phyloP scores from a whole-genome alignment of 2,329 filamentous ascomycete species.

The Diaporthe velutina region DNA sequence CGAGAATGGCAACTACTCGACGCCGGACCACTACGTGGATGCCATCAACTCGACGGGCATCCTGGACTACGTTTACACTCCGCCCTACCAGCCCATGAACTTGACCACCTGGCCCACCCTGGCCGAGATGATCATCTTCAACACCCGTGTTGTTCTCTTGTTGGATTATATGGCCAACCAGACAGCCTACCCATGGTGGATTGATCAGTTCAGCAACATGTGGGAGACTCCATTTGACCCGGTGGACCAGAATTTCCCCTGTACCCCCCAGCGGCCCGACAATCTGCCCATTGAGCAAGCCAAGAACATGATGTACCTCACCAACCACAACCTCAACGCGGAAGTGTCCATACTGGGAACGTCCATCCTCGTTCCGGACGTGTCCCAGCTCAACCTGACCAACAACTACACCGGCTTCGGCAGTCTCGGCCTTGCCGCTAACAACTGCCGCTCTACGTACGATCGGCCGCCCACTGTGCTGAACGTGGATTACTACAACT shows the following conservation, averaged over 20 bases:
- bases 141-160: constrained; percentile 82
- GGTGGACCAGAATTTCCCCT: constrained; percentile 75
- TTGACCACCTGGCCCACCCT: constrained; percentile 87
- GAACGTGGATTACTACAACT: constrained; percentile 89
- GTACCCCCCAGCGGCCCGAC: constrained; percentile 82
- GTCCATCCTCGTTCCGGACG: constrained; percentile 78
- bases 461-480: constrained; percentile 80
- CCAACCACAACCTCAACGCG: constrained; percentile 93
- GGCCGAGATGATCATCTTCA: constrained; percentile 77
- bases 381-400: constrained; percentile 76
- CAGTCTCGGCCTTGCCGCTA: constrained; percentile 73
- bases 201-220: constrained; percentile 89
- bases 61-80: constrained; percentile 78
- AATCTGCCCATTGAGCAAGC: constrained; percentile 59
- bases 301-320: constrained; percentile 78
- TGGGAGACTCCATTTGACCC: constrained; percentile 94
- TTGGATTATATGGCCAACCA: constrained; percentile 90
- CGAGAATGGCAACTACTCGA: constrained; percentile 84
- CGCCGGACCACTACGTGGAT: constrained; percentile 71
- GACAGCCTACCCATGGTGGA: constrained; percentile 81
- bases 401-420: constrained; percentile 76
- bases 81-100: constrained; percentile 75
- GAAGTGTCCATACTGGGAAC: constrained; percentile 76
- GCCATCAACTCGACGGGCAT: constrained; percentile 81
- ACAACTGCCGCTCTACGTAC: constrained; percentile 75